phyloP scores from a whole-genome alignment of 2,329 filamentous ascomycete species.

The Parasarocladium wereldwijsianum region DNA sequence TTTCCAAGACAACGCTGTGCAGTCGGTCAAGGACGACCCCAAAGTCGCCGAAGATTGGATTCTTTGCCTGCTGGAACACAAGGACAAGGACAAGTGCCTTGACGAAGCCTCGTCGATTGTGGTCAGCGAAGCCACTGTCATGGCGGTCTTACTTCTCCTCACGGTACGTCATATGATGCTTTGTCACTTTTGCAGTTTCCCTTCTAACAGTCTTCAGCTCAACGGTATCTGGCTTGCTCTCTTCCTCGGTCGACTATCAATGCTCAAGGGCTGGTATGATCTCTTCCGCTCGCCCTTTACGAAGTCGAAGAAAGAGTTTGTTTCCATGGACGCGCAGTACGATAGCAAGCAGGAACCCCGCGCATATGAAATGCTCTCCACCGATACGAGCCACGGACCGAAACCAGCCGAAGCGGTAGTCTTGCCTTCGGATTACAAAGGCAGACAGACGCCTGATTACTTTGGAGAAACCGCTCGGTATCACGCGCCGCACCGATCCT shows the following conservation, averaged over 20 bases:
- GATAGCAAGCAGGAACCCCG: constrained; percentile 47
- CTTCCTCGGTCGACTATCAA: constrained; percentile 69
- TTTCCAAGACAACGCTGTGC: constrained; percentile 62
- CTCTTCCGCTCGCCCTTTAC: constrained; percentile 35
- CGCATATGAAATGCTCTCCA: constrained; percentile 70
- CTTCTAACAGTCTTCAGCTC: constrained; percentile 32
- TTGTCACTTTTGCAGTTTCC: constrained; percentile 1
- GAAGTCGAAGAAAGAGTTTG: constrained; percentile 60
- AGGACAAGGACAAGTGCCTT: constrained; percentile 53
- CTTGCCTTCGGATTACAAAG: constrained; percentile 17
- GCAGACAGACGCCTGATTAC: constrained; percentile 37
- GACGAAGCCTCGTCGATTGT: constrained; percentile 44
- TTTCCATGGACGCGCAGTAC: constrained; percentile 65
- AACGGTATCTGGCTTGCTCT: constrained; percentile 78
- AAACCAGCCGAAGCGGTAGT: constrained; percentile 31
- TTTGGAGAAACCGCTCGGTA: constrained; percentile 40
- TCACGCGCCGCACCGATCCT: constrained; percentile 37
- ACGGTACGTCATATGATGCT: constrained; percentile 38
- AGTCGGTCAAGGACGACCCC: constrained; percentile 39
- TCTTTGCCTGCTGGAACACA: constrained; percentile 44
- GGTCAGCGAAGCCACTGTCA: constrained; percentile 61
- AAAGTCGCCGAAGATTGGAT: constrained; percentile 50
- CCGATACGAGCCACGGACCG: constrained; percentile 38
- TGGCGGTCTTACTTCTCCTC: constrained; percentile 70
- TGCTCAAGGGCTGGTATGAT: constrained; percentile 72